A percentile compares a stretch with the other conserved stretches of the same genome.
Evolutionary conservation across 2,329 filamentous ascomycete species (phyloP).

Genomic region (Monosporascus sp.): DNA sequence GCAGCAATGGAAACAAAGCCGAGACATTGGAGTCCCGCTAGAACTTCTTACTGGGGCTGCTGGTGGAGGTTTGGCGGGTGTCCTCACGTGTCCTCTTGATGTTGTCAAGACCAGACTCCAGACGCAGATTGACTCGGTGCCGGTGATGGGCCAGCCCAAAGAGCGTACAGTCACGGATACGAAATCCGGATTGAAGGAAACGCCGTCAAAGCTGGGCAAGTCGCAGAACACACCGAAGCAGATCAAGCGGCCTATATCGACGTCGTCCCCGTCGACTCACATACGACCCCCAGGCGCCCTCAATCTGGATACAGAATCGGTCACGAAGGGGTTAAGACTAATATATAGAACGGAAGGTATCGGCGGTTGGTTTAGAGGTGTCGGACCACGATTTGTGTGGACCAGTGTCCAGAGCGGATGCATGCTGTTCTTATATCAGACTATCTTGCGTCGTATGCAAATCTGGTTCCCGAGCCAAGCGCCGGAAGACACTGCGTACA

Average conservation of each 20-base stretch:
- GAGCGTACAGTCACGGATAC: constrained; percentile 17
- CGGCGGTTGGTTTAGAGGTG: constrained; percentile 87
- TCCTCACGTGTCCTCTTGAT: constrained; percentile 91
- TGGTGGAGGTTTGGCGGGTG: constrained; percentile 87
- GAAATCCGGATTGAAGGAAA: constrained; percentile 18
- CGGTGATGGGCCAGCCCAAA: constrained; percentile 20
- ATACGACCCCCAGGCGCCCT: constrained; percentile 73
- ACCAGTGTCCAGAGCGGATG: constrained; percentile 95
- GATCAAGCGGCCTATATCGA: constrained; percentile 75
- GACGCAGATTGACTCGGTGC: constrained; percentile 64
- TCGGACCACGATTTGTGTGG: constrained; percentile 90
- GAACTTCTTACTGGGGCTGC: constrained; percentile 86
- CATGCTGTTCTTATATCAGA: constrained; percentile 95
- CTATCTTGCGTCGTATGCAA: constrained; percentile 72
- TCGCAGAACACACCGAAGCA: constrained; percentile 30
- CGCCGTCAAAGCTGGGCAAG: constrained; percentile 17
- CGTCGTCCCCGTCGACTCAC: constrained; percentile 81
- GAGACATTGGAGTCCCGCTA: constrained; percentile 77
- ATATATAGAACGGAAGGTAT: constrained; percentile 90
- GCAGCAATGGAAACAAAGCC: constrained; percentile 68
- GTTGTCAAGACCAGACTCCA: constrained; percentile 97
- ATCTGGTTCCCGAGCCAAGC: constrained; percentile 33
- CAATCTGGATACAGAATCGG: constrained; percentile 81
- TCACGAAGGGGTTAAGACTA: constrained; percentile 74
- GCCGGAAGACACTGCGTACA: constrained; percentile 21